Evolutionary conservation across 2,329 filamentous ascomycete genomes (phyloP).

Genomic region (Fusarium sp.): DNA sequence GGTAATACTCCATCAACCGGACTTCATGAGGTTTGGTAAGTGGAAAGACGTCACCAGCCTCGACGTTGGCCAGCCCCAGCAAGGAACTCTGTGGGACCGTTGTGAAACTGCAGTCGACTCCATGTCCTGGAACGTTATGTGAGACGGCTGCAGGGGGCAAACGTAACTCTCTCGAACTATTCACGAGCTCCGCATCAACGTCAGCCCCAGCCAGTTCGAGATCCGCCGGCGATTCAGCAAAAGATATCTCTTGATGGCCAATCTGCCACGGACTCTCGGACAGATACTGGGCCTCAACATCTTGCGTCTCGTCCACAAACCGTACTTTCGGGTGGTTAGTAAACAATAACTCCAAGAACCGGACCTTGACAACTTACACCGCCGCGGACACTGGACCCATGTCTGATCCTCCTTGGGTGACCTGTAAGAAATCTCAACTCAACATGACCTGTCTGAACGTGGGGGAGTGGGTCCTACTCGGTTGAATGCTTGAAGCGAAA

Average conservation of each 20-base stretch:
- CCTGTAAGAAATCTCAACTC: not conserved
- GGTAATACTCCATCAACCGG: constrained; percentile 44
- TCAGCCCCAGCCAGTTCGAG: not conserved
- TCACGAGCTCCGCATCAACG: not conserved
- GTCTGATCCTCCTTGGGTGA: constrained; percentile 1
- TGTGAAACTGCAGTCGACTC: not conserved
- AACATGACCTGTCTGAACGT: not conserved
- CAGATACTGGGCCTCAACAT: constrained; percentile 31
- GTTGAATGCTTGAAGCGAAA: constrained; percentile 14
- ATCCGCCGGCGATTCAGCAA: not conserved
- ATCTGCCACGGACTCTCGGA: not conserved
- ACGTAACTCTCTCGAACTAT: not conserved
- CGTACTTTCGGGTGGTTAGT: constrained; percentile 6
- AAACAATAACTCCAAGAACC: not conserved
- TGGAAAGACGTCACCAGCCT: constrained; percentile 28
- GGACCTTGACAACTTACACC: constrained; percentile 6
- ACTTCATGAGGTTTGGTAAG: constrained; percentile 37
- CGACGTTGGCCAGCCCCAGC: constrained; percentile 19
- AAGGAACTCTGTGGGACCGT: constrained; percentile 1
- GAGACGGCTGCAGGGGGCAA: not conserved
- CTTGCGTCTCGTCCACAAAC: constrained; percentile 29
- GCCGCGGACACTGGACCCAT: constrained; percentile 30
- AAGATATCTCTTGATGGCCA: not conserved
- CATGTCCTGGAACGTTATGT: not conserved
- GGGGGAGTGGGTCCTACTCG: not conserved